phyloP scores from a whole-genome alignment of 768 basidiomycete species.

The Baorangia bicolor region DNA sequence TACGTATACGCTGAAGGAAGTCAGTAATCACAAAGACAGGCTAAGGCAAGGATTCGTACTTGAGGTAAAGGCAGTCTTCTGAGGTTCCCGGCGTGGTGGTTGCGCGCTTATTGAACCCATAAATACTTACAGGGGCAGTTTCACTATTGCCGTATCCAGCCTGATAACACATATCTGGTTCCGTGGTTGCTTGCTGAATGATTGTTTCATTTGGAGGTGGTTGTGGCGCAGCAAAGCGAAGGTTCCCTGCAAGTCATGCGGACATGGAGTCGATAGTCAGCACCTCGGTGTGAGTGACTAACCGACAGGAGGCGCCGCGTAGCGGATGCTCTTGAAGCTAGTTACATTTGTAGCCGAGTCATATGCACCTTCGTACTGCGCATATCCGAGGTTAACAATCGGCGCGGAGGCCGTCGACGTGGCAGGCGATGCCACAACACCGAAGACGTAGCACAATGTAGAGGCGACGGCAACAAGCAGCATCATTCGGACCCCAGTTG shows the following conservation, averaged over 20 bases:
- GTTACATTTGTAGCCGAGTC: neutral
- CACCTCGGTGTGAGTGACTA: neutral
- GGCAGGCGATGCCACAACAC: neutral
- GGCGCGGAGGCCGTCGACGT: neutral
- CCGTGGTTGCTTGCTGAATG: conserved; percentile 13
- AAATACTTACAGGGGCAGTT: conserved; percentile 6
- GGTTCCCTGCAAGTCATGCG: conserved; percentile 2
- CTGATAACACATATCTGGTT: conserved; percentile 23
- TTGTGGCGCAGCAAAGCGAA: conserved; percentile 8
- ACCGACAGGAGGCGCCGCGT: neutral
- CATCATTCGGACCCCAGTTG: neutral
- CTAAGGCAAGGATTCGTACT: conserved; percentile 15
- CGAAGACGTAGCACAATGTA: neutral
- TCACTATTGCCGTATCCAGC: conserved; percentile 10
- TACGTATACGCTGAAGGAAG: neutral
- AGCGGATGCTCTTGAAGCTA: conserved; percentile 1
- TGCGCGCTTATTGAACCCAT: neutral
- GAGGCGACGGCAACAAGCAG: neutral
- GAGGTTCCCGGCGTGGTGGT: neutral
- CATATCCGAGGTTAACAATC: neutral
- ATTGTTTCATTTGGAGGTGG: conserved; percentile 4
- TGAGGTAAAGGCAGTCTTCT: conserved; percentile 35
- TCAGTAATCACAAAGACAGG: neutral
- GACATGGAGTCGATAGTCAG: neutral
- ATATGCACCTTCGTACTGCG: neutral